Conservation (phyloP, 176 grass and related monocot species). For the Triticum monococcum region DNA sequence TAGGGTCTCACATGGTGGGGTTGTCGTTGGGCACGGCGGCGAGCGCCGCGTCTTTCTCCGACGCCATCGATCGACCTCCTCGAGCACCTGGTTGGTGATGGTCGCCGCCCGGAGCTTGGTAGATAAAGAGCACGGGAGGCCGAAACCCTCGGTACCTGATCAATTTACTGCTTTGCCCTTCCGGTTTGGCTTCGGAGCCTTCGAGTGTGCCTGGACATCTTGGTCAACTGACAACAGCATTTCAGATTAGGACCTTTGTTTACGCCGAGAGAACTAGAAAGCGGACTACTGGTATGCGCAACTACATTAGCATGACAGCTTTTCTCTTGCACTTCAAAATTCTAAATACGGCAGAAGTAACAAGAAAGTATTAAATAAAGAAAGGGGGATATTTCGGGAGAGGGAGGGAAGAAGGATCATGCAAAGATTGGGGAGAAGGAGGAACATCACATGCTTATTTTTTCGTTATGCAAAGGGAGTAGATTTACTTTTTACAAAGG, state of each 20-base stretch:
- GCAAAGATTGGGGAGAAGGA: neutral
- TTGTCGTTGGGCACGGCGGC: constrained; percentile 62
- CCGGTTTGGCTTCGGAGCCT: neutral
- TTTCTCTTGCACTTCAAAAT: neutral
- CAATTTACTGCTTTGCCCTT: neutral
- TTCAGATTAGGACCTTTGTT: neutral
- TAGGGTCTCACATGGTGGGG: constrained; percentile 62
- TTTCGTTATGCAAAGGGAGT: too few species aligned
- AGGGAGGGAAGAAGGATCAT: neutral
- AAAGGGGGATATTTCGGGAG: neutral
- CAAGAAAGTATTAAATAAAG: too few species aligned
- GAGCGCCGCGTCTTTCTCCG: constrained; percentile 78
- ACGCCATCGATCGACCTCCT: constrained; percentile 46
- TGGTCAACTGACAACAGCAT: neutral
- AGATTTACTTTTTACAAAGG: too few species aligned
- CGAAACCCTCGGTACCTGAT: neutral
- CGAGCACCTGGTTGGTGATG: neutral
- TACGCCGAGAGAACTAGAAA: neutral
- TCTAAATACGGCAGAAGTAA: too few species aligned
- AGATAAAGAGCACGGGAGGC: neutral
- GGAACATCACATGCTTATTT: too few species aligned
- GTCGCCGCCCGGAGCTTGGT: constrained; percentile 23
- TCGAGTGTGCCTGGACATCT: neutral
- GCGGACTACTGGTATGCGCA: too few species aligned
- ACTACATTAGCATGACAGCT: too few species aligned